A percentile compares a stretch with the other conserved stretches of the same genome.
These are phyloP conservation scores for Fusarium falciforme DNA, from an alignment of 2,329 filamentous ascomycete genomes.

Conservation along the genomic window DNA sequence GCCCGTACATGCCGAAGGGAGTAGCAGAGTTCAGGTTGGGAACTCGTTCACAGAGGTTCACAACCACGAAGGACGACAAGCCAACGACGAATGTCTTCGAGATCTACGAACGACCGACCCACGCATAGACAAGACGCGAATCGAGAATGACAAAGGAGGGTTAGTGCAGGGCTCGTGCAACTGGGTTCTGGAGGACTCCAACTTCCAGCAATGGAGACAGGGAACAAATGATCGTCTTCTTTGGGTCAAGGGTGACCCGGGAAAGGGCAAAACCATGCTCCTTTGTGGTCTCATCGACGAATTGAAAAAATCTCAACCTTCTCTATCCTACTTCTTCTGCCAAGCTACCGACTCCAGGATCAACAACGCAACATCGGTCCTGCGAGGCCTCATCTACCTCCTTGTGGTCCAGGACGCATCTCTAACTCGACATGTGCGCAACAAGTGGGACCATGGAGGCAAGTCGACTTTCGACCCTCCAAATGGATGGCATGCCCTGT, in stretches of 20 bases:
- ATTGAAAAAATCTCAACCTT: neutral
- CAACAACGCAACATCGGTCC: neutral
- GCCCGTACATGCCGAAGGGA: neutral
- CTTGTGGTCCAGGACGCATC: neutral
- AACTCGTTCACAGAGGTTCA: neutral
- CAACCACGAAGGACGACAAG: neutral
- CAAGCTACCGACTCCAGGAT: neutral
- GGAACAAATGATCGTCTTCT: neutral
- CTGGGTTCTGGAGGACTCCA: neutral
- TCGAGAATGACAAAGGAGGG: neutral
- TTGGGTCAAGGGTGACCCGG: neutral
- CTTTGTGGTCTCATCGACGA: conserved; percentile 5
- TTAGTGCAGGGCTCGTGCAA: neutral
- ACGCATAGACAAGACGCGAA: neutral
- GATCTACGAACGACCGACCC: neutral
- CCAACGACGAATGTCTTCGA: neutral
- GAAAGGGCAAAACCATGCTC: conserved; percentile 7
- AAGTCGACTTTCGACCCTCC: neutral
- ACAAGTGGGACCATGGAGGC: neutral
- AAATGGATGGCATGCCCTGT: neutral
- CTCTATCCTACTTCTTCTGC: conserved; percentile 5
- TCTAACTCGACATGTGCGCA: neutral
- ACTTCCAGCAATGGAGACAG: neutral
- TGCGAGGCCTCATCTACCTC: neutral
- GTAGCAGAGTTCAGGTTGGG: neutral